Evolutionary conservation across 2,329 filamentous ascomycete genomes (phyloP).

Genomic region (Tolypocladium tundrense): DNA sequence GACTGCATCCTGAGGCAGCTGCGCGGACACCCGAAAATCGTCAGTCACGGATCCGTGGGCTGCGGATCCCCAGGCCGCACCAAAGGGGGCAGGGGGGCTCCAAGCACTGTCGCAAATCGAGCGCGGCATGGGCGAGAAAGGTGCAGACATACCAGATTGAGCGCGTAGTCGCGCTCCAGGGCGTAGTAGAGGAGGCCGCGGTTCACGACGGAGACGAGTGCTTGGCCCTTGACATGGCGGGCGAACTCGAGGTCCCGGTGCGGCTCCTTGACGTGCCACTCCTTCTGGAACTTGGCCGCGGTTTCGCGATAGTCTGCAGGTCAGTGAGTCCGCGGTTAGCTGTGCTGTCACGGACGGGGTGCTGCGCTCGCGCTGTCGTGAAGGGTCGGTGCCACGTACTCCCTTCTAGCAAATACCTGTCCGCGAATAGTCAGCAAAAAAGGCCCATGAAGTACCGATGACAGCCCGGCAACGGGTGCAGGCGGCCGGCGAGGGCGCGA

Average conservation of each 20-base stretch:
- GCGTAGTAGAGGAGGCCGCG: slow-evolving; percentile 52
- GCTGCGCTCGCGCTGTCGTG: background rate
- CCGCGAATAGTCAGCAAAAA: slow-evolving; percentile 5
- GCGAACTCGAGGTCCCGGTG: slow-evolving; percentile 55
- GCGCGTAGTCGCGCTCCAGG: slow-evolving; percentile 44
- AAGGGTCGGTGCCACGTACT: slow-evolving; percentile 36
- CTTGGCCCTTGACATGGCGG: slow-evolving; percentile 53
- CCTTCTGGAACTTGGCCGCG: slow-evolving; percentile 57
- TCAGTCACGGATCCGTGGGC: slow-evolving; percentile 1
- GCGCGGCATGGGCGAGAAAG: background rate
- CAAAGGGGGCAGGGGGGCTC: background rate
- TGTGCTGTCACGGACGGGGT: background rate
- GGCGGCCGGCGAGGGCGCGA: slow-evolving; percentile 1
- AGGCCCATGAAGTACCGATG: background rate
- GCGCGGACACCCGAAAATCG: slow-evolving; percentile 12
- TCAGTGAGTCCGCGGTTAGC: slow-evolving; percentile 13
- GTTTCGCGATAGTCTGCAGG: slow-evolving; percentile 55
- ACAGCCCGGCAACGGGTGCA: background rate
- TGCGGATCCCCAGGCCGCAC: background rate
- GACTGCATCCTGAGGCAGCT: slow-evolving; percentile 38
- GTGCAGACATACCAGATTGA: slow-evolving; percentile 31
- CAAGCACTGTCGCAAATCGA: background rate
- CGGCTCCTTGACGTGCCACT: slow-evolving; percentile 54
- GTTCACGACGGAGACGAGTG: slow-evolving; percentile 52
- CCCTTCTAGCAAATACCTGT: slow-evolving; percentile 51